A percentile compares a stretch with the other conserved stretches of the same genome.
Conservation (phyloP, 805 yeast species). For the Metahyphopichia silvanorum region DNA sequence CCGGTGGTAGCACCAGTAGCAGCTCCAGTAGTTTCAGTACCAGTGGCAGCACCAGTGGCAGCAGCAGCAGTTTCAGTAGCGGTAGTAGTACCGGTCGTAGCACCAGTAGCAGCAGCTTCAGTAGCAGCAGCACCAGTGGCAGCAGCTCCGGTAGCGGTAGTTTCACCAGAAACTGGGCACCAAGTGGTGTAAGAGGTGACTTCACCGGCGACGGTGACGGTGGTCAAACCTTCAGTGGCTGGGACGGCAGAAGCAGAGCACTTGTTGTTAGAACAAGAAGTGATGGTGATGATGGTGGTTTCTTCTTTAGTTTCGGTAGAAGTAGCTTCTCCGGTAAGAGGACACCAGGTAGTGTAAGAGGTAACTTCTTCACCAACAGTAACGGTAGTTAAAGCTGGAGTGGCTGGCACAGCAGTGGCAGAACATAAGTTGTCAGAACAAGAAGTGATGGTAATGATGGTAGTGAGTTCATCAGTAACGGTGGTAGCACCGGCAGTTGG, state of each 20-base stretch:
- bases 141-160: conserved; percentile 7
- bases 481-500: conserved; percentile 9
- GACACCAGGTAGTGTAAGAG: conserved; percentile 39
- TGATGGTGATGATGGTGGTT: conserved; percentile 21
- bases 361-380: conserved; percentile 26
- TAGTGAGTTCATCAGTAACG: conserved; percentile 14
- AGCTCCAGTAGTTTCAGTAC: conserved; percentile 8
- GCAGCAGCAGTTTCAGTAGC: conserved; percentile 9
- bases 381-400: conserved; percentile 21
- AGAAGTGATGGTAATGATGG: conserved; percentile 24
- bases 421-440: conserved; percentile 23
- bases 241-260: conserved; percentile 24
- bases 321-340: conserved; percentile 15
- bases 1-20: conserved; percentile 8
- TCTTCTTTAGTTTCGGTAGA: conserved; percentile 11
- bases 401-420: conserved; percentile 23
- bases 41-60: conserved; percentile 9
- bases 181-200: conserved; percentile 38
- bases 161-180: conserved; percentile 26
- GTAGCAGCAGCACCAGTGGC: conserved; percentile 3
- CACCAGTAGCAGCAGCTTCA: background rate
- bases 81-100: conserved; percentile 4
- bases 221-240: conserved; percentile 23
- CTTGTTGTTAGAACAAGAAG: conserved; percentile 24
- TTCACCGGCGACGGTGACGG: conserved; percentile 20